A percentile compares a stretch with the other conserved stretches of the same genome.
These are phyloP conservation scores for Solanum chaucha DNA, from an alignment of 257 asterid genomes.

Conservation along the genomic window DNA sequence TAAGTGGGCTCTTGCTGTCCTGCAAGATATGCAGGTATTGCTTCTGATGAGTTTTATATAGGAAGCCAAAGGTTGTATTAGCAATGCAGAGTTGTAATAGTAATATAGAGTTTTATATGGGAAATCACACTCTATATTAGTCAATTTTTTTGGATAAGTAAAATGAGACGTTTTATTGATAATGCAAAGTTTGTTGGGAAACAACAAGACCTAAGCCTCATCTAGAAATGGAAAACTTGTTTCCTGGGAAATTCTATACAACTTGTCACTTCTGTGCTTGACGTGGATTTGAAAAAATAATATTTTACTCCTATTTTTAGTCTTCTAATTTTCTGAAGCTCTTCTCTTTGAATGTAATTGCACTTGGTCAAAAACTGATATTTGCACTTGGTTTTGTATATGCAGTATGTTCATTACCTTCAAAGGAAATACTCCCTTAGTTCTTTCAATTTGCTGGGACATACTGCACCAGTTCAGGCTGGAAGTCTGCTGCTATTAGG, in stretches of 20 bases:
- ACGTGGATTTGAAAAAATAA: neutral
- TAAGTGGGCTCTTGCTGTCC: neutral
- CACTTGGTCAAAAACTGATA: neutral
- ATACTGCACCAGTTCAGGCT: slow-evolving; percentile 97
- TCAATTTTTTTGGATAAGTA: neutral
- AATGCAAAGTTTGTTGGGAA: neutral
- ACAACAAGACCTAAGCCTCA: neutral
- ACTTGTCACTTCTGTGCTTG: neutral
- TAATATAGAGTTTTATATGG: neutral
- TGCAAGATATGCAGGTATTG: neutral
- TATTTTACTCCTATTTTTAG: neutral
- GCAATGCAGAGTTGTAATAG: neutral
- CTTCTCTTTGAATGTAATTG: neutral
- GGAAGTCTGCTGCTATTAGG: slow-evolving; percentile 74
- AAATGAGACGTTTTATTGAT: neutral
- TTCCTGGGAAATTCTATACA: neutral
- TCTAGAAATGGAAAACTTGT: neutral
- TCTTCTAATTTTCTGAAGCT: neutral
- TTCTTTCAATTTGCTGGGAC: slow-evolving; percentile 96
- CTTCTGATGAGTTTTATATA: neutral
- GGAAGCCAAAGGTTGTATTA: neutral
- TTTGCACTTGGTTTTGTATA: neutral
- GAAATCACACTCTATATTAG: neutral
- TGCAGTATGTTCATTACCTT: slow-evolving; percentile 96
- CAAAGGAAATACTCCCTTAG: slow-evolving; percentile 92